Conservation (phyloP, 169 alveolate genomes). For the Eimeria maxima region DNA sequence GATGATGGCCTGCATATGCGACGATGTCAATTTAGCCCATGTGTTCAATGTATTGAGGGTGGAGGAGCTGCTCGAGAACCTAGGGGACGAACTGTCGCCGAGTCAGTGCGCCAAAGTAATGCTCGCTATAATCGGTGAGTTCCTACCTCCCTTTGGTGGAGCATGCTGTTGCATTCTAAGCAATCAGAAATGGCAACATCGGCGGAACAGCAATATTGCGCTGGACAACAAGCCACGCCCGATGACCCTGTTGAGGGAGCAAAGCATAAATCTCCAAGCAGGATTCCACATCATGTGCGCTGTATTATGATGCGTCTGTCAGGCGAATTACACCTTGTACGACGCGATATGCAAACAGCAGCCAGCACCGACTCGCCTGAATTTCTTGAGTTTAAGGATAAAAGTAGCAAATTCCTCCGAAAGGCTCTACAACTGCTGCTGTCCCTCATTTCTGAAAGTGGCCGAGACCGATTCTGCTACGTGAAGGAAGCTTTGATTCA, state of each 20-base stretch:
- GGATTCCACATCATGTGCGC: neutral
- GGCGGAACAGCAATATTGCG: neutral
- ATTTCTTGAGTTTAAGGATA: constrained; percentile 58
- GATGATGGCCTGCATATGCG: constrained; percentile 66
- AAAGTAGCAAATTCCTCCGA: constrained; percentile 64
- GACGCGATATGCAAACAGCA: constrained; percentile 65
- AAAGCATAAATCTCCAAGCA: neutral
- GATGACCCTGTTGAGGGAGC: neutral
- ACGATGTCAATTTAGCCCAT: constrained; percentile 77
- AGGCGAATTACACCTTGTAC: constrained; percentile 73
- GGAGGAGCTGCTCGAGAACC: constrained; percentile 79
- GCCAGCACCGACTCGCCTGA: constrained; percentile 63
- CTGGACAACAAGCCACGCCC: neutral
- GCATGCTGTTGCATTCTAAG: neutral
- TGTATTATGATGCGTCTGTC: constrained; percentile 7
- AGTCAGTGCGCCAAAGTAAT: constrained; percentile 60
- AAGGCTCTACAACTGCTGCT: constrained; percentile 27
- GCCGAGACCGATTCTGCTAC: constrained; percentile 79
- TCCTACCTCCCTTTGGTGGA: neutral
- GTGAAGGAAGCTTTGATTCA: constrained; percentile 77
- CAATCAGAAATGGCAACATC: neutral
- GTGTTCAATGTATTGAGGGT: constrained; percentile 67
- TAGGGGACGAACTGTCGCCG: constrained; percentile 51
- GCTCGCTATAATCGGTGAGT: constrained; percentile 73
- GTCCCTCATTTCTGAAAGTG: constrained; percentile 77